Conservation (phyloP, 129 eudicot species). For the Centella asiatica region DNA sequence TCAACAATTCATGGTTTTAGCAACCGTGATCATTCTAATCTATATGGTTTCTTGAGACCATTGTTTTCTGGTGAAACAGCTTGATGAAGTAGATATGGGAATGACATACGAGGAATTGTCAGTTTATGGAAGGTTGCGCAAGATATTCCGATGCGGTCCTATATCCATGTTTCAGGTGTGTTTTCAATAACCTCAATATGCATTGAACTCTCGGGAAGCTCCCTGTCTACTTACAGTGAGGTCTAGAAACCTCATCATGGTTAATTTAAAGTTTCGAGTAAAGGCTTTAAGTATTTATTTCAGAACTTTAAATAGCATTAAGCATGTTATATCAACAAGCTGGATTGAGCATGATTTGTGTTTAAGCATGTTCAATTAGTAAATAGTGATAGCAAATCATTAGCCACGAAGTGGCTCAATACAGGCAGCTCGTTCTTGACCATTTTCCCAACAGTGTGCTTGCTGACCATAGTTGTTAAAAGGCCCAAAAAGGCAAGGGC, state of each 20-base stretch:
- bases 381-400: background rate
- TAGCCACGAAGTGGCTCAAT: background rate
- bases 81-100: conserved; percentile 98
- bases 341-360: too few species aligned
- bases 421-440: background rate
- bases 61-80: conserved; percentile 35
- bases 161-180: conserved; percentile 94
- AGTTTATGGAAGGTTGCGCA: conserved; percentile 83
- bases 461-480: too few species aligned
- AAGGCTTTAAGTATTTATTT: too few species aligned
- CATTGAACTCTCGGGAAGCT: background rate
- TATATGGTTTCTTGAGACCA: background rate
- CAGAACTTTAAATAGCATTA: too few species aligned
- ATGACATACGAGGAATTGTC: conserved; percentile 96
- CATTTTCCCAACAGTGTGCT: too few species aligned
- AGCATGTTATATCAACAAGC: too few species aligned
- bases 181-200: conserved; percentile 4
- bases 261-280: background rate
- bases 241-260: background rate
- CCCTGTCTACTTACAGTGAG: background rate
- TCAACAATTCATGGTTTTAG: background rate
- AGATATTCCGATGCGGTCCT: conserved; percentile 90
- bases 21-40: background rate
- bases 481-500: too few species aligned
- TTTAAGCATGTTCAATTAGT: background rate